Percentiles rank a stretch among this genome's conserved stretches.
These are phyloP conservation scores for Penicillium maclennaniae DNA, from an alignment of 495 filamentous ascomycete genomes.

Conservation along the genomic window DNA sequence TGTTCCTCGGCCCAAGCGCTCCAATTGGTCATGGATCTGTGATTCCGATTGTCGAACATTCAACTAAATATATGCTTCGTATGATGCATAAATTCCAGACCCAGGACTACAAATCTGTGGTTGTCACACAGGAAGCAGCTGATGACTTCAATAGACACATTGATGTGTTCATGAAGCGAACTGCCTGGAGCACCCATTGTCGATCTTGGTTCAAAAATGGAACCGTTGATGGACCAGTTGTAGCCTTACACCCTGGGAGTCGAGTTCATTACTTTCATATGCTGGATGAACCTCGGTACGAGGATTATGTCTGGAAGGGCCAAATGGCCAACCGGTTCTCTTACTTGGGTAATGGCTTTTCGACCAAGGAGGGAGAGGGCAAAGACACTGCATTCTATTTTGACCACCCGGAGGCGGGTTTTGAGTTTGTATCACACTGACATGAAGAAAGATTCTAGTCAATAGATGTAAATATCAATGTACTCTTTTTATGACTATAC, in stretches of 20 bases:
- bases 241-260: constrained; percentile 4
- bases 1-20: too few species aligned
- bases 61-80: too few species aligned
- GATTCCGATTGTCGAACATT: too few species aligned
- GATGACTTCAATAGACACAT: constrained; percentile 5
- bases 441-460: too few species aligned
- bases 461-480: too few species aligned
- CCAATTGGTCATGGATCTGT: too few species aligned
- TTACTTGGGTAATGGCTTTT: constrained; percentile 44
- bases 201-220: constrained; percentile 13
- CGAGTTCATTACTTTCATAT: not conserved
- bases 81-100: too few species aligned
- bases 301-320: constrained; percentile 48
- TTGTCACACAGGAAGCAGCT: constrained; percentile 4
- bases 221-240: constrained; percentile 4
- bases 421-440: too few species aligned
- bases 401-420: too few species aligned
- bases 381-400: too few species aligned
- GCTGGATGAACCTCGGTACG: constrained; percentile 21
- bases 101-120: not conserved
- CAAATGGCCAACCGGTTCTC: constrained; percentile 41
- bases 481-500: too few species aligned
- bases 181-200: constrained; percentile 6
- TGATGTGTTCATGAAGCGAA: constrained; percentile 6
- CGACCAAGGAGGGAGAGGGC: too few species aligned